A percentile compares a stretch with the other conserved stretches of the same genome.
phyloP scores from a whole-genome alignment of 495 filamentous ascomycete genomes.

The Penicillium simplicissimum region DNA sequence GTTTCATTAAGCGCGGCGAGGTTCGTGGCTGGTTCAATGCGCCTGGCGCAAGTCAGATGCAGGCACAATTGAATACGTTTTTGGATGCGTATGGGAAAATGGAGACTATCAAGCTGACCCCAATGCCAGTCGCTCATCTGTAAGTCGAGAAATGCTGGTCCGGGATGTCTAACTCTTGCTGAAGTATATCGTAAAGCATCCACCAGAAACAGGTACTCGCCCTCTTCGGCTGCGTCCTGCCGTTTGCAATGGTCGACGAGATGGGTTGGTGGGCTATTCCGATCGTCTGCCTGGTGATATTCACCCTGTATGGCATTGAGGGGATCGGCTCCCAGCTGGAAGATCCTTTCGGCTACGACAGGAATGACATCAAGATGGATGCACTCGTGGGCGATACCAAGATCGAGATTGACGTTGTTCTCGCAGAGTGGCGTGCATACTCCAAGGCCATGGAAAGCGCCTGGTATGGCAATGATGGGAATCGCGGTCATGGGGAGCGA shows the following conservation, averaged over 20 bases:
- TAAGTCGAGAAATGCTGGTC: constrained; percentile 29
- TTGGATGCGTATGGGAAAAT: constrained; percentile 68
- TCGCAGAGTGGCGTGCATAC: constrained; percentile 61
- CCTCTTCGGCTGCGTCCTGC: constrained; percentile 69
- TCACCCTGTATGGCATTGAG: constrained; percentile 75
- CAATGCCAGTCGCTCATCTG: constrained; percentile 75
- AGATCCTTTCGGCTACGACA: constrained; percentile 74
- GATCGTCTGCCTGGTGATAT: constrained; percentile 65
- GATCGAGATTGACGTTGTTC: constrained; percentile 62
- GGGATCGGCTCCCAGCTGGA: constrained; percentile 73
- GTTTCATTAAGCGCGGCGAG: constrained; percentile 65
- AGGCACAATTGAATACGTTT: constrained; percentile 60
- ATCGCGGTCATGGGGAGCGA: constrained; percentile 12
- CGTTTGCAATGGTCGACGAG: constrained; percentile 71
- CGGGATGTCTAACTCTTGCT: neutral
- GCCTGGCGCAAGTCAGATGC: constrained; percentile 63
- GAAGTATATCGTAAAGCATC: constrained; percentile 45
- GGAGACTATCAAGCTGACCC: constrained; percentile 73
- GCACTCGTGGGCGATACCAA: constrained; percentile 67
- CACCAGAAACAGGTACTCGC: constrained; percentile 76
- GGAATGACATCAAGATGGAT: constrained; percentile 80
- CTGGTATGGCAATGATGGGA: constrained; percentile 1
- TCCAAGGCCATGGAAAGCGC: constrained; percentile 26
- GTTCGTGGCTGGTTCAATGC: constrained; percentile 60
- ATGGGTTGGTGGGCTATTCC: constrained; percentile 75